These are phyloP conservation scores for Acephala macrosclerotiorum DNA, from an alignment of 2,329 filamentous ascomycete species.

Conservation along the genomic window DNA sequence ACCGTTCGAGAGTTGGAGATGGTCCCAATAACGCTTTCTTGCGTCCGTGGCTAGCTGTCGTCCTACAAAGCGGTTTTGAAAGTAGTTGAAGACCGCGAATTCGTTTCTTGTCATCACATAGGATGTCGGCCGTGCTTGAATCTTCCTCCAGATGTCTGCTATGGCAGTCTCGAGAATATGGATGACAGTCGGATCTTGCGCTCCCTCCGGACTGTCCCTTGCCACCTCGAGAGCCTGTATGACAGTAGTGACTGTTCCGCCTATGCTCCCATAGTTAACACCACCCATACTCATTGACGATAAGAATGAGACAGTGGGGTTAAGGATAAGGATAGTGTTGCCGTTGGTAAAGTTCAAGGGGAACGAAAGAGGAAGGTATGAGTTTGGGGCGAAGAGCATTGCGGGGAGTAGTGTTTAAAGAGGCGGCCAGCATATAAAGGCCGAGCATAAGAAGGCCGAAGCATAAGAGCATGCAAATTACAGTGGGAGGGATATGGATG, in stretches of 20 bases:
- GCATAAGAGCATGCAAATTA: slow-evolving; percentile 17
- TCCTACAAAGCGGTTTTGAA: slow-evolving; percentile 70
- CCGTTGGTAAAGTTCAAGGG: slow-evolving; percentile 23
- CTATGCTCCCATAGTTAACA: slow-evolving; percentile 29
- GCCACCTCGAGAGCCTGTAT: slow-evolving; percentile 77
- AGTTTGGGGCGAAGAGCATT: slow-evolving; percentile 34
- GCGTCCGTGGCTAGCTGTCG: slow-evolving; percentile 56
- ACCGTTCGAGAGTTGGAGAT: slow-evolving; percentile 37
- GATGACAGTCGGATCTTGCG: slow-evolving; percentile 66
- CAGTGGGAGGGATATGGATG: slow-evolving; percentile 18
- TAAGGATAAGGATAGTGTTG: slow-evolving; percentile 27
- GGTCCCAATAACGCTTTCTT: slow-evolving; percentile 61
- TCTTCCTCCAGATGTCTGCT: slow-evolving; percentile 69
- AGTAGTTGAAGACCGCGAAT: slow-evolving; percentile 89
- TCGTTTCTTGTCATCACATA: slow-evolving; percentile 81
- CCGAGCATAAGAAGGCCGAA: too few relatives aligned
- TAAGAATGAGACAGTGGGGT: slow-evolving; percentile 28
- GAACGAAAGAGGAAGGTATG: slow-evolving; percentile 36
- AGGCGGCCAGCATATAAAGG: slow-evolving; percentile 18
- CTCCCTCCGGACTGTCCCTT: slow-evolving; percentile 73
- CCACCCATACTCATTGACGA: slow-evolving; percentile 35
- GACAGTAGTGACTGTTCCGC: slow-evolving; percentile 48
- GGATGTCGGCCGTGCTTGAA: slow-evolving; percentile 68
- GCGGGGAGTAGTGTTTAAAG: slow-evolving; percentile 24
- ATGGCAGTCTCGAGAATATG: slow-evolving; percentile 72